Base-by-base conservation (phyloP, 78 protist species). In the Protostelium mycophagum region DNA sequence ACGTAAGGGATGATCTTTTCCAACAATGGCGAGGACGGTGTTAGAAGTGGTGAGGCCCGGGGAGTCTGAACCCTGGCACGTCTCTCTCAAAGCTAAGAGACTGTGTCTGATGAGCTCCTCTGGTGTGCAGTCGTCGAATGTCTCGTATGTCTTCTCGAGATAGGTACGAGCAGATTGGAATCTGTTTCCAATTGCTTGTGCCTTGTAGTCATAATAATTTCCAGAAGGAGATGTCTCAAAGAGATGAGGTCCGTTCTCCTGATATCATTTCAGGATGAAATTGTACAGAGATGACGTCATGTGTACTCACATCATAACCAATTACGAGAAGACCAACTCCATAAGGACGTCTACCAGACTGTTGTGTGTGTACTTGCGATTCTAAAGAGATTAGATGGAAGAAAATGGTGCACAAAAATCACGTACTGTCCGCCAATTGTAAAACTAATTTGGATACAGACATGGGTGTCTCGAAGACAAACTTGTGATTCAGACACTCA, bases 251-350 rank as follows among this genome's bases (percentile, higher is more conserved):
- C 99, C 99, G 0, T 88, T 88, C 86, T 93, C 93, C 94, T 90
- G 86, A 34, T 35, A 1, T 37, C 5, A n/a, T n/a, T n/a, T n/a
- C n/a, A n/a, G 35, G 63, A 73, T 28, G 34, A 25, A 85, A 90
- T 38, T 9, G 36, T 28, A 51, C 1, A 23, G 9, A n/a, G n/a
- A 23, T 86, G 1, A 36, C 0, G n/a, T 34, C 1, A 28, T 39
- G 36, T 28, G 37, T 1, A 88, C 91, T 16, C 86, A 95, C 97
- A 90, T 98, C 99, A 39, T 91, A 96, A 34, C 99, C 99, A 1
- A 96, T 98, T 0, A 98, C 96, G 10, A 98, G 96, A 83, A 98
- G 85, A 51, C 99, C 99, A 29, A 98, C 99, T 63, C 99, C 99
- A 83, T 90, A 98, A 23, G 99, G 99, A 28, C 99, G 92, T 34